Conservation (phyloP, 148 eudicot species). For the Vaccinium darrowii region DNA sequence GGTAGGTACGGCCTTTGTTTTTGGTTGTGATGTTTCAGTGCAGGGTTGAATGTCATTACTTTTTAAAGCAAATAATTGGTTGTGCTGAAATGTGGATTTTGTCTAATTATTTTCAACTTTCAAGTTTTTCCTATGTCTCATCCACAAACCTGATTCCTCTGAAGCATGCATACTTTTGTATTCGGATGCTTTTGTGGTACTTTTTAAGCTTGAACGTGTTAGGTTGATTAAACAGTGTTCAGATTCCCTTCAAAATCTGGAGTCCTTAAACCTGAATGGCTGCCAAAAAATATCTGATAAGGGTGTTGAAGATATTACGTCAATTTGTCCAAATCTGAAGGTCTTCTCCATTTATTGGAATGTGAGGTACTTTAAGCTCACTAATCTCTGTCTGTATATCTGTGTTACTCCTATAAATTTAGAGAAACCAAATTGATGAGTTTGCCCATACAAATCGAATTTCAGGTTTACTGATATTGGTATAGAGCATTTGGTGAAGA, state of each 20-base stretch:
- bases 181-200: not conserved
- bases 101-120: not conserved
- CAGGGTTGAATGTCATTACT: not conserved
- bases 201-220: not conserved
- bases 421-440: not conserved
- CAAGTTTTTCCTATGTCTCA: not conserved
- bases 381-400: not conserved
- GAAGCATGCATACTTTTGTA: constrained; percentile 6
- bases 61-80: not conserved
- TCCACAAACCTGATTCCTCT: not conserved
- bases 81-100: not conserved
- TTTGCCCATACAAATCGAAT: constrained; percentile 1
- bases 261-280: constrained; percentile 77
- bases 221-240: constrained; percentile 36
- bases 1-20: not conserved
- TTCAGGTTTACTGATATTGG: constrained; percentile 78
- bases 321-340: constrained; percentile 59
- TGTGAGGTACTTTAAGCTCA: constrained; percentile 55
- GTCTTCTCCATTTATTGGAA: constrained; percentile 89
- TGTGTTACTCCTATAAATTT: not conserved
- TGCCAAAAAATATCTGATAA: constrained; percentile 92
- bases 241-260: constrained; percentile 57
- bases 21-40: not conserved
- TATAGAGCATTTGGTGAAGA: constrained; percentile 59
- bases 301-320: constrained; percentile 73